phyloP scores from a whole-genome alignment of 176 grass and related monocot species.

The Poa pratensis region DNA sequence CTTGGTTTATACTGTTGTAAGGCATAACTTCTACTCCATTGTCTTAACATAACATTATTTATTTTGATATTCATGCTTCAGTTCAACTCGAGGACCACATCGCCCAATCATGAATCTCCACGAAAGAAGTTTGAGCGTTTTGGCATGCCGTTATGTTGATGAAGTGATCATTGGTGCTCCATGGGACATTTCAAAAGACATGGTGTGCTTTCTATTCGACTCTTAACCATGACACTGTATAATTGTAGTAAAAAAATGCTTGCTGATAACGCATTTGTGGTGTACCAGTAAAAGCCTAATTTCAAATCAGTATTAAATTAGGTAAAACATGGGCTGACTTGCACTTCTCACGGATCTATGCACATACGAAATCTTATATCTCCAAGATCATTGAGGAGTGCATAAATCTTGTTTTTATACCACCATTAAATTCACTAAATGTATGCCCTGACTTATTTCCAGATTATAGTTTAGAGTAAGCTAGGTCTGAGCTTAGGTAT shows the following conservation, averaged over 20 bases:
- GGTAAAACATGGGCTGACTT: slow-evolving; percentile 6
- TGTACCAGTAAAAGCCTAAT: slow-evolving; percentile 13
- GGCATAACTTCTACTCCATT: slow-evolving; percentile 19
- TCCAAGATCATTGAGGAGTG: not conserved
- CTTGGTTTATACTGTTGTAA: slow-evolving; percentile 12
- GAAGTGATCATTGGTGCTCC: slow-evolving; percentile 98
- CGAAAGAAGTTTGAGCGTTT: slow-evolving; percentile 93
- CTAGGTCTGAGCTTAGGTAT: slow-evolving; percentile 26
- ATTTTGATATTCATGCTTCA: slow-evolving; percentile 40
- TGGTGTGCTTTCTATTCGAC: slow-evolving; percentile 55
- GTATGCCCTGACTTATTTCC: not conserved
- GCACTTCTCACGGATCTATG: slow-evolving; percentile 24
- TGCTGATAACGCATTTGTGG: slow-evolving; percentile 14
- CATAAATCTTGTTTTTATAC: not conserved
- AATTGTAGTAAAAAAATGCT: not conserved
- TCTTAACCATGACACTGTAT: not conserved
- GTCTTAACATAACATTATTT: not conserved
- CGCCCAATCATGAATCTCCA: slow-evolving; percentile 98
- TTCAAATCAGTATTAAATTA: not conserved
- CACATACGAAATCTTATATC: not conserved
- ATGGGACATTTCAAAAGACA: slow-evolving; percentile 95
- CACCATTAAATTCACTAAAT: not conserved
- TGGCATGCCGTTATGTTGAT: slow-evolving; percentile 94
- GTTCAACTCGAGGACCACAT: slow-evolving; percentile 79
- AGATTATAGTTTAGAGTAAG: not conserved